Conservation (phyloP, 163 green algal genomes). For the Chlamydomonas reinhardtii region DNA sequence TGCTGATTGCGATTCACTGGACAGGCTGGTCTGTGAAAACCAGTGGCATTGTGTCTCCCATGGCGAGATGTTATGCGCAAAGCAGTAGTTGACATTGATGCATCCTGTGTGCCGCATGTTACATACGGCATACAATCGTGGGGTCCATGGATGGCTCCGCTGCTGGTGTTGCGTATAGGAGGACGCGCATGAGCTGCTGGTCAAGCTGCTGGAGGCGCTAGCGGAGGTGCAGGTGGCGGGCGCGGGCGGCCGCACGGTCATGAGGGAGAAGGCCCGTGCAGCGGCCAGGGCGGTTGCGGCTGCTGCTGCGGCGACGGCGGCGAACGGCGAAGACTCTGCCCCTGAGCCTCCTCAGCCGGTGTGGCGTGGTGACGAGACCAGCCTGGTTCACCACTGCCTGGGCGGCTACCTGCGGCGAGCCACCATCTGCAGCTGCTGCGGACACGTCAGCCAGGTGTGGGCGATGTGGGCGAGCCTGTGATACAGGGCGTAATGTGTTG, state of each 20-base stretch:
- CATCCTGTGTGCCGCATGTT: too few species aligned
- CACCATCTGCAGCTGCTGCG: constrained; percentile 28
- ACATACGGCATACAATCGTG: too few species aligned
- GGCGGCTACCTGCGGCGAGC: constrained; percentile 34
- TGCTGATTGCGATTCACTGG: too few species aligned
- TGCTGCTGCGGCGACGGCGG: not conserved
- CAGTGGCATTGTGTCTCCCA: too few species aligned
- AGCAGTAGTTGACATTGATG: too few species aligned
- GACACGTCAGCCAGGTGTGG: constrained; percentile 35
- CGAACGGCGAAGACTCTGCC: not conserved
- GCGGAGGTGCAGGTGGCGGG: constrained; percentile 35
- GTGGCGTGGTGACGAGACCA: constrained; percentile 32
- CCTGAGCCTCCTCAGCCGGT: not conserved
- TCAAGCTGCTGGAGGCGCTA: constrained; percentile 35
- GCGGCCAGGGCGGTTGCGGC: not conserved
- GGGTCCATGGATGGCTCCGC: too few species aligned
- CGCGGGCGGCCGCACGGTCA: constrained; percentile 6
- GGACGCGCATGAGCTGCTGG: constrained; percentile 41
- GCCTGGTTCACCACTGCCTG: constrained; percentile 18
- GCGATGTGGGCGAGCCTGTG: too few species aligned
- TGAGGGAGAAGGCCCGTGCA: not conserved
- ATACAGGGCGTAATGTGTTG: too few species aligned
- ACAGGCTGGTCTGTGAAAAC: too few species aligned
- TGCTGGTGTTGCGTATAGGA: not conserved
- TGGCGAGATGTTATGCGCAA: too few species aligned